Conservation (phyloP, 305 asterid genomes). For the Fraxinus baroniana region DNA sequence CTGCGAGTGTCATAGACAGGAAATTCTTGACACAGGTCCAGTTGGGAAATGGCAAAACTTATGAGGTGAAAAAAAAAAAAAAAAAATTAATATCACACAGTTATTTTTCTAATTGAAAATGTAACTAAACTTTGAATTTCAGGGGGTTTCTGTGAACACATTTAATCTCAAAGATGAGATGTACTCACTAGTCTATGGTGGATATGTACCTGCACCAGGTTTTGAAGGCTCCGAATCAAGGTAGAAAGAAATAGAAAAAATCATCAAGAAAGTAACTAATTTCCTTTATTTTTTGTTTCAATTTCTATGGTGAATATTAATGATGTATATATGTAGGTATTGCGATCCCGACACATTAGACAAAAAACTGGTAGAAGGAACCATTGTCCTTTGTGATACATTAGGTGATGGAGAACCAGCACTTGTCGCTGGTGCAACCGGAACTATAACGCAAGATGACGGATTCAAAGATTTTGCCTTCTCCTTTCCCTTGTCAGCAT, state of each 20-base stretch:
- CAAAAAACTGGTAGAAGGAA: constrained; percentile 36
- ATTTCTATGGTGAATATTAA: not conserved
- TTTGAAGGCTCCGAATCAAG: constrained; percentile 34
- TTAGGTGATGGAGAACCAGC: constrained; percentile 23
- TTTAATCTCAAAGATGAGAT: constrained; percentile 27
- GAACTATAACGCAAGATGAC: constrained; percentile 44
- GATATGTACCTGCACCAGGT: constrained; percentile 50
- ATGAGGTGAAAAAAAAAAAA: constrained; percentile 6
- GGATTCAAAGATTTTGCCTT: constrained; percentile 38
- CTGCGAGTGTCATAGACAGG: constrained; percentile 49
- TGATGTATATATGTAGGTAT: constrained; percentile 29
- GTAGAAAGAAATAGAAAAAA: constrained; percentile 18
- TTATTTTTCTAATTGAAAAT: not conserved
- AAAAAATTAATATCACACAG: not conserved
- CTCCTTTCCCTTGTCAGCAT: constrained; percentile 45
- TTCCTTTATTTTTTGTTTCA: not conserved
- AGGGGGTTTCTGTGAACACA: constrained; percentile 52
- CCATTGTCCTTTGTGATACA: constrained; percentile 52
- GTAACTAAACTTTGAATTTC: constrained; percentile 22
- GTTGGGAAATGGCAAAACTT: constrained; percentile 39
- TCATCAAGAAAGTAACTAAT: not conserved
- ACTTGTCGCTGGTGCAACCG: constrained; percentile 35
- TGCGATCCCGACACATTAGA: constrained; percentile 42
- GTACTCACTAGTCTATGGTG: constrained; percentile 60
- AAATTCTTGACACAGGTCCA: constrained; percentile 27